Percentiles rank a stretch among this genome's conserved stretches.
phyloP scores from a whole-genome alignment of 2,329 filamentous ascomycete species.

The Colletotrichum sp. region DNA sequence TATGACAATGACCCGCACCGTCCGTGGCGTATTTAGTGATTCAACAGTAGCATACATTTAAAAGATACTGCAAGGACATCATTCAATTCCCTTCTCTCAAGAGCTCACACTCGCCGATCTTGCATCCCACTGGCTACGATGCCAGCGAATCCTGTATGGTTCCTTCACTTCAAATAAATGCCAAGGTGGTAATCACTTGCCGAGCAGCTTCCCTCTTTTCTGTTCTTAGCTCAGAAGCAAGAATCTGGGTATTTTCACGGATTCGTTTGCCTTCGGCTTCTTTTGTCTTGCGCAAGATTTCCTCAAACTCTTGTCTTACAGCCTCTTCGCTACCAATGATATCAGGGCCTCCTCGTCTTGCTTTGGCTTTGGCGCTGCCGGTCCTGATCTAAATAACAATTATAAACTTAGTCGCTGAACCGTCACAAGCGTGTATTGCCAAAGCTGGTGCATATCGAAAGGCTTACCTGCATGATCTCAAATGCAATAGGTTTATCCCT shows the following conservation, averaged over 20 bases:
- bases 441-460: not conserved
- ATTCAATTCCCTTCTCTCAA: not conserved
- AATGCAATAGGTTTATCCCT: not conserved
- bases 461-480: not conserved
- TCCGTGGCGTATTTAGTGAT: not conserved
- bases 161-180: not conserved
- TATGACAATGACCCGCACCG: not conserved
- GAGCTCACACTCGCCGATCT: fast-evolving
- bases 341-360: not conserved
- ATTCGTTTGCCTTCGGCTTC: not conserved
- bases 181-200: not conserved
- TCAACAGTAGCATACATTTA: not conserved
- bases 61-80: not conserved
- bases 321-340: not conserved
- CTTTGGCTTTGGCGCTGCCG: not conserved
- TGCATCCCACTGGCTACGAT: not conserved
- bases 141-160: not conserved
- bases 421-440: not conserved
- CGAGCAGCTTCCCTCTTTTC: not conserved
- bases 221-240: not conserved
- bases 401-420: not conserved
- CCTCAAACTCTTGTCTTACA: not conserved
- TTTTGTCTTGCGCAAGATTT: not conserved
- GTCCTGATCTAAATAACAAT: not conserved
- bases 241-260: not conserved